These are phyloP conservation scores for Marchantia paleacea DNA, from an alignment of 225 moss, liverwort and hornwort genomes.

Conservation along the genomic window DNA sequence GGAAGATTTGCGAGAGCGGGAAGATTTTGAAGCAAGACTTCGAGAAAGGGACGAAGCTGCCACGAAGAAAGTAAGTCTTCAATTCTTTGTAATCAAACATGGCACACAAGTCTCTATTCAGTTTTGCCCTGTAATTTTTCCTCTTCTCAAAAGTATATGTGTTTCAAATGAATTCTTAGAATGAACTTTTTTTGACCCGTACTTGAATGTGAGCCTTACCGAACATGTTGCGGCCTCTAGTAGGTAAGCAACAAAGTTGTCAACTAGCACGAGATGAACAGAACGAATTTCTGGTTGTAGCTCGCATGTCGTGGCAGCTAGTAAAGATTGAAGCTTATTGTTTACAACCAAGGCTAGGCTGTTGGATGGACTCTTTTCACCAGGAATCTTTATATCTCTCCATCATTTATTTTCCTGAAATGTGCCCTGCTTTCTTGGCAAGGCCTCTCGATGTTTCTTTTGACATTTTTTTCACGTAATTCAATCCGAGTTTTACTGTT, in stretches of 20 bases:
- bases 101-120: neutral
- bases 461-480: neutral
- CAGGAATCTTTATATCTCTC: no score
- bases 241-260: neutral
- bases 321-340: neutral
- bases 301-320: neutral
- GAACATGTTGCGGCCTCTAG: neutral
- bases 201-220: no score
- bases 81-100: neutral
- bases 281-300: neutral
- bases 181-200: no score
- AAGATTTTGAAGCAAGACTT: constrained; percentile 76
- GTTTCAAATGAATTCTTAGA: no score
- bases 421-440: no score
- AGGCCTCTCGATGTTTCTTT: neutral
- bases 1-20: constrained; percentile 76
- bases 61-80: constrained; percentile 35
- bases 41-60: constrained; percentile 81
- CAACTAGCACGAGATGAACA: neutral
- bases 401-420: no score
- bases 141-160: neutral
- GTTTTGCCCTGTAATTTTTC: neutral
- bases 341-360: neutral
- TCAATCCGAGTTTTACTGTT: neutral
- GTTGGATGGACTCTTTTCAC: neutral